phyloP scores from a whole-genome alignment of 495 filamentous ascomycete genomes.

The Barbatosphaeria neglecta region DNA sequence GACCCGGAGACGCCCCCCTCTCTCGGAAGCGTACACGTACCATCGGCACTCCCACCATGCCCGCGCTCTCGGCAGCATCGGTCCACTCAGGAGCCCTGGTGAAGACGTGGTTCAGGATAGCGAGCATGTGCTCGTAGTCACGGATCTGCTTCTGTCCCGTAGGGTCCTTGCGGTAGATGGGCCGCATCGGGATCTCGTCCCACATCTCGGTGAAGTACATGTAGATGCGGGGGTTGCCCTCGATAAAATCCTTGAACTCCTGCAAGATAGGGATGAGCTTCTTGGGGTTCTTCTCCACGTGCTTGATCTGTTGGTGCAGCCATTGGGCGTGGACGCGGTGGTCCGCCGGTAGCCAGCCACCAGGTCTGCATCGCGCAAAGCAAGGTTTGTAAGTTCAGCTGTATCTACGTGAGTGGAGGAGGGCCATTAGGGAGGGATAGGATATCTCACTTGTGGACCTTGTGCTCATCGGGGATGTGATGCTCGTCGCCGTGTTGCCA shows the following conservation, averaged over 20 bases:
- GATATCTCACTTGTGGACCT: slow-evolving; percentile 20
- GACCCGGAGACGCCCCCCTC: no score
- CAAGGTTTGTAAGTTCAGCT: slow-evolving; percentile 1
- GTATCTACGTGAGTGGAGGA: no score
- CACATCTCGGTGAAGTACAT: slow-evolving; percentile 54
- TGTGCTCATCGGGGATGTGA: slow-evolving; percentile 30
- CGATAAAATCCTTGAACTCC: slow-evolving; percentile 38
- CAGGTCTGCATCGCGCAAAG: slow-evolving; percentile 19
- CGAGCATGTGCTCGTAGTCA: slow-evolving; percentile 53
- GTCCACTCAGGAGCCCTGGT: slow-evolving; percentile 51
- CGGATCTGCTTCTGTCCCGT: slow-evolving; percentile 48
- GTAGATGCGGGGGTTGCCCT: slow-evolving; percentile 31
- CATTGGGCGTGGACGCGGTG: slow-evolving; percentile 38
- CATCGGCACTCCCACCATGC: slow-evolving; percentile 57
- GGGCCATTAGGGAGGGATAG: not conserved
- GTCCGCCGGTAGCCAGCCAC: slow-evolving; percentile 43
- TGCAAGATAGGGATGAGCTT: slow-evolving; percentile 32
- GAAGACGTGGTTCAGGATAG: slow-evolving; percentile 52
- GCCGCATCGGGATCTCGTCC: slow-evolving; percentile 47
- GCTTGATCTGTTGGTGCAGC: slow-evolving; percentile 31
- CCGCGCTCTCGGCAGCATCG: slow-evolving; percentile 37
- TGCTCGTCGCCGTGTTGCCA: slow-evolving; percentile 31
- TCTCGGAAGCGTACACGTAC: no score
- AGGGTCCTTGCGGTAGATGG: slow-evolving; percentile 48
- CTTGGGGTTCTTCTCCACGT: slow-evolving; percentile 30